phyloP scores from a whole-genome alignment of 805 yeast species.

The Candida maesae region DNA sequence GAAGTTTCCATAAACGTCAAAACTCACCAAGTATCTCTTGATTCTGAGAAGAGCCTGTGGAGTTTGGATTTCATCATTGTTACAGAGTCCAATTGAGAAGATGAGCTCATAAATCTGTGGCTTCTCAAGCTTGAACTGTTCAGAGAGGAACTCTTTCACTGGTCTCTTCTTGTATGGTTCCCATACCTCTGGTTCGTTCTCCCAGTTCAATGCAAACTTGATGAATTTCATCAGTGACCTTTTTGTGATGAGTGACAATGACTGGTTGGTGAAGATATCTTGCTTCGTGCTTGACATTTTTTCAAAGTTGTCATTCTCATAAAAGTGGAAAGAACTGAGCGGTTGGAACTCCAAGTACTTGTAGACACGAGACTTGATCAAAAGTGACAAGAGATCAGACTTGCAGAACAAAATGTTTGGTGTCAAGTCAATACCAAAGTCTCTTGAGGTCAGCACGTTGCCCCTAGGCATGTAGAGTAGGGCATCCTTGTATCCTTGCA shows the following conservation, averaged over 20 bases:
- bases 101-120: slow-evolving; percentile 82
- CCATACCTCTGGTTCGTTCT: slow-evolving; percentile 53
- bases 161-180: slow-evolving; percentile 51
- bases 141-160: slow-evolving; percentile 54
- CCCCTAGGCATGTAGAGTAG: slow-evolving; percentile 73
- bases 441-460: slow-evolving; percentile 46
- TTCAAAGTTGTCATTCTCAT: slow-evolving; percentile 85
- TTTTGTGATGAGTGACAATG: slow-evolving; percentile 68
- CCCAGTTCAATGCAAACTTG: slow-evolving; percentile 78
- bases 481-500: slow-evolving; percentile 57
- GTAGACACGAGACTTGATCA: slow-evolving; percentile 82
- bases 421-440: slow-evolving; percentile 82
- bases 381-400: slow-evolving; percentile 76
- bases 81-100: slow-evolving; percentile 79
- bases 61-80: slow-evolving; percentile 55
- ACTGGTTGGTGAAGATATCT: slow-evolving; percentile 88
- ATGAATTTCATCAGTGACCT: slow-evolving; percentile 87
- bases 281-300: slow-evolving; percentile 84
- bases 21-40: slow-evolving; percentile 75
- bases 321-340: slow-evolving; percentile 86
- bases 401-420: slow-evolving; percentile 88
- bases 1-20: slow-evolving; percentile 91
- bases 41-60: slow-evolving; percentile 77
- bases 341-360: slow-evolving; percentile 92
- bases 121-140: slow-evolving; percentile 63